Evolutionary conservation across 495 filamentous ascomycete genomes (phyloP), one percentile per base, ranked within the genome.

Genomic region (Lasiosphaeriaceae sp.): DNA sequence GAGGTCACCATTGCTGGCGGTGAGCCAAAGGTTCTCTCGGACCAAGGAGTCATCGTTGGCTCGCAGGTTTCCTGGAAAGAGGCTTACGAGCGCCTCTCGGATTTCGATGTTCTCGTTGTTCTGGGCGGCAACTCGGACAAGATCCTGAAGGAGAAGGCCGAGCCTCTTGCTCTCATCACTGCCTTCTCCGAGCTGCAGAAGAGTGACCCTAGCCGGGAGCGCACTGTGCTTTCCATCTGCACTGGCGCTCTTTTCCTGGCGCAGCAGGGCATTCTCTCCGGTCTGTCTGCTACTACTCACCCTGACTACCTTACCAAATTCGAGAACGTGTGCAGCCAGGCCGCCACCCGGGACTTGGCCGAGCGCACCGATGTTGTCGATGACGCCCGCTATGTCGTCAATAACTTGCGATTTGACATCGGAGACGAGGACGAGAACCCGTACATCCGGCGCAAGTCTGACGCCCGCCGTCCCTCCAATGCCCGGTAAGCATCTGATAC

Each of bases 341-440:
- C 84, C 45, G 77, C 84, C 9, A 75, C 78, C 23, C 71, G 77
- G 31, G 77, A 81, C 55, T 50, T 79, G 19, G 74, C 77, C n/a
- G 81, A 86, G 68, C 78, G 83, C 48, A 85, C 86, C 47, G 86
- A 90, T 58, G 85, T 93, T 43, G 77, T 90, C 56, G 87, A 91
- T 57, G 74, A 80, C 52, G 85, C 88, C 66, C 79, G 89, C 61
- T 91, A 90, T 60, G 82, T 92, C 9, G 88, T 92, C 64, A 90
- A 90, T 74, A 90, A 90, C 68, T 79, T 87, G 45, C 84, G 86
- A 52, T 90, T 89, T 68, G 86, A 90, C 55, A 75, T 89, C 37
- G 86, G 85, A 54, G 83, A 87, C 58, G 83, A 87, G 65, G 85
- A 87, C 39, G 84, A 88, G 70, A 89, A 88, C 70, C 86, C 86